phyloP scores from a whole-genome alignment of 305 asterid genomes.

The Coffea humblotiana region DNA sequence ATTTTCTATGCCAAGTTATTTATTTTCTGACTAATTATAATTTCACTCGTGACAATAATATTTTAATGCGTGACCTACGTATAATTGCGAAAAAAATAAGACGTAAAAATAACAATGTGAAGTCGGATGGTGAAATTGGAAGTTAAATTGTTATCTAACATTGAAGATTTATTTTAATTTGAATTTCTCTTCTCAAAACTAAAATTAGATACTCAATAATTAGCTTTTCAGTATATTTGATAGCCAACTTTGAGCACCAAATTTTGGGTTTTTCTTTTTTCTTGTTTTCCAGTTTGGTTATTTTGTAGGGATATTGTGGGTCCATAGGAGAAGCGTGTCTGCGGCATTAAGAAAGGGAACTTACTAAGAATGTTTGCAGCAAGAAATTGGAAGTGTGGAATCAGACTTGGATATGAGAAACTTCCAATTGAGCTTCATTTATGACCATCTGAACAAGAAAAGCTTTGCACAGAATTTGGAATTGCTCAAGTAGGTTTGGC shows the following conservation, averaged over 20 bases:
- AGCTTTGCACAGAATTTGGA: no score
- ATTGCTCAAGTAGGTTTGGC: no score
- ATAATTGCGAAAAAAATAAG: no score
- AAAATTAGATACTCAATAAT: no score
- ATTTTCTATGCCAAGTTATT: no score
- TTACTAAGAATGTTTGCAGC: neutral
- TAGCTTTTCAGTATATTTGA: no score
- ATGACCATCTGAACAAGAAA: neutral
- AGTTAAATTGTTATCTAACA: no score
- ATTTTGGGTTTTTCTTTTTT: neutral
- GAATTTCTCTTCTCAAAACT: neutral
- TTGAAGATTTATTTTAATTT: neutral
- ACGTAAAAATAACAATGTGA: no score
- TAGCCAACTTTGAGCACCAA: neutral
- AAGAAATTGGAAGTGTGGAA: neutral
- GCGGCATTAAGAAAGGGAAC: neutral
- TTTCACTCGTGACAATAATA: no score
- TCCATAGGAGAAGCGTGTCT: conserved; percentile 9
- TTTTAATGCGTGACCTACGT: no score
- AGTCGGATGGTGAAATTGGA: no score
- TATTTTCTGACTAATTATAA: no score
- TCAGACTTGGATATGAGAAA: neutral
- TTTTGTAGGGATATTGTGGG: neutral
- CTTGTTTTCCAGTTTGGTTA: neutral
- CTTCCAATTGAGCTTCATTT: neutral